Conservation (phyloP, 2,329 filamentous ascomycete genomes). For the Venturia effusa region DNA sequence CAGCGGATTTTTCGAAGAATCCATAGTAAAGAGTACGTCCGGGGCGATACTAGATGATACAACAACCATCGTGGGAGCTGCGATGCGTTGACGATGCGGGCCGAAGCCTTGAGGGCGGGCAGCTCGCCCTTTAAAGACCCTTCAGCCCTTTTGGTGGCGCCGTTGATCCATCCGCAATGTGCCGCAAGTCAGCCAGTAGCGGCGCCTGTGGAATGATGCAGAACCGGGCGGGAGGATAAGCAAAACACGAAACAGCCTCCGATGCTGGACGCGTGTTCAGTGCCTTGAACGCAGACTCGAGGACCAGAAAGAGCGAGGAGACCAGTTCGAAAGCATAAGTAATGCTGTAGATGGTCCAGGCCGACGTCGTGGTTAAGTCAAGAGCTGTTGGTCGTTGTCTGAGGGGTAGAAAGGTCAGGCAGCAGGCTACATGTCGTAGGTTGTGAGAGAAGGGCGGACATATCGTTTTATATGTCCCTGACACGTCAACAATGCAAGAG, state of each 20-base stretch:
- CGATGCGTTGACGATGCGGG: neutral
- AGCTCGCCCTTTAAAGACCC: constrained; percentile 6
- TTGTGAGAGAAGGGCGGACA: neutral
- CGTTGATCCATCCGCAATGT: neutral
- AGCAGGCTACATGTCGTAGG: neutral
- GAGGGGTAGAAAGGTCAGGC: neutral
- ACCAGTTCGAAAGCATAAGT: neutral
- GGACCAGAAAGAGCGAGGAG: neutral
- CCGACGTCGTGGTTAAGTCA: neutral
- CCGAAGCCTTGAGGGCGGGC: neutral
- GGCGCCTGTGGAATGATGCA: neutral
- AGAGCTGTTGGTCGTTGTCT: neutral
- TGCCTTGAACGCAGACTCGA: neutral
- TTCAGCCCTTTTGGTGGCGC: neutral
- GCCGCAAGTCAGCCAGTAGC: neutral
- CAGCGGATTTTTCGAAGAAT: neutral
- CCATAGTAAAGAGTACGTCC: neutral
- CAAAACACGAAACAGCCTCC: neutral
- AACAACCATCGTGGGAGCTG: neutral
- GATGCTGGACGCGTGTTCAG: neutral
- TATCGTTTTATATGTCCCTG: neutral
- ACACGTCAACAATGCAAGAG: neutral
- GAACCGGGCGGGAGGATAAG: neutral
- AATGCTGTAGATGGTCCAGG: neutral
- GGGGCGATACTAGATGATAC: neutral